Conservation (phyloP, 2,329 filamentous ascomycete genomes). For the Pseudogymnoascus sp. region DNA sequence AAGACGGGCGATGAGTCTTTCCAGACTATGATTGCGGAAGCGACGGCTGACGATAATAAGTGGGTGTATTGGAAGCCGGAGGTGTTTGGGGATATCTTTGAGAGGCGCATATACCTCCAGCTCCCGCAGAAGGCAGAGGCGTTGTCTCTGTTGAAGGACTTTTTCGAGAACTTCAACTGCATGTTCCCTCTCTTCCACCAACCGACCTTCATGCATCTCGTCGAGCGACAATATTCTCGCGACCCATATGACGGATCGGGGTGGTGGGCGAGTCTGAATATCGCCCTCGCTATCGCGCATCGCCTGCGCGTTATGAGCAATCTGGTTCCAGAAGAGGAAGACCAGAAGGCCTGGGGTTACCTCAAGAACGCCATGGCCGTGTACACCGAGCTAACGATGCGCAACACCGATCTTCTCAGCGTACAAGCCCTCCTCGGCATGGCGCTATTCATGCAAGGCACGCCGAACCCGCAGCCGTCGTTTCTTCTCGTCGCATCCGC, state of each 20-base stretch:
- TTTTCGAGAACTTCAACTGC: constrained; percentile 98
- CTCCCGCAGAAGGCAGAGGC: constrained; percentile 83
- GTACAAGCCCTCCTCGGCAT: constrained; percentile 92
- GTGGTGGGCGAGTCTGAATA: constrained; percentile 97
- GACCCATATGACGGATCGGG: constrained; percentile 92
- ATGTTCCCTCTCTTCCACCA: constrained; percentile 97
- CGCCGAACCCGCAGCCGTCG: constrained; percentile 89
- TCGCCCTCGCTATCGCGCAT: constrained; percentile 87
- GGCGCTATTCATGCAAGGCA: constrained; percentile 90
- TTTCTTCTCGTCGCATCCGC: constrained; percentile 88
- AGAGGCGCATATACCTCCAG: constrained; percentile 65
- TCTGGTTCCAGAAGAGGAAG: constrained; percentile 80
- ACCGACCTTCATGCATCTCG: constrained; percentile 95
- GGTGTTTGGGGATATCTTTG: constrained; percentile 87
- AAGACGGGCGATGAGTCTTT: constrained; percentile 96
- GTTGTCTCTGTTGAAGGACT: constrained; percentile 81
- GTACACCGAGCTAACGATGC: constrained; percentile 86
- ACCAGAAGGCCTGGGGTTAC: constrained; percentile 90
- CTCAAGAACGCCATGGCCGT: constrained; percentile 95
- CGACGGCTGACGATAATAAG: constrained; percentile 88
- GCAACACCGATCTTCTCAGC: constrained; percentile 89
- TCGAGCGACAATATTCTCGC: constrained; percentile 85
- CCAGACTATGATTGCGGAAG: constrained; percentile 85
- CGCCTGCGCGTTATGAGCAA: constrained; percentile 93
- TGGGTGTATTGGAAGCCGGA: constrained; percentile 99